phyloP scores from a whole-genome alignment of 345 rosid genomes.

The Murraya paniculata region DNA sequence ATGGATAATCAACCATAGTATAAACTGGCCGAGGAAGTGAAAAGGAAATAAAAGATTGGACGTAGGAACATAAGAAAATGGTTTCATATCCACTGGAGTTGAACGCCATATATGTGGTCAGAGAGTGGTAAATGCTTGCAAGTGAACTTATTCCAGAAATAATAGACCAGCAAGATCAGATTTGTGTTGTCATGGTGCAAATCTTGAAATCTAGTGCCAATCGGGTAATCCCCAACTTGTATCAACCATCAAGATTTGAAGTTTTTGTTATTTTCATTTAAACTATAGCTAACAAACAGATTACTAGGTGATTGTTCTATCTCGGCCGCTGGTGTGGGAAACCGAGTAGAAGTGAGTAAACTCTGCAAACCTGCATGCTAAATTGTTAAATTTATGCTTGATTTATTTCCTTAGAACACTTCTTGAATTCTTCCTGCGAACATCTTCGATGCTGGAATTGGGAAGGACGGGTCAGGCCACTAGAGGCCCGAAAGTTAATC shows the following conservation, averaged over 20 bases:
- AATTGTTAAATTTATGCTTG: not conserved
- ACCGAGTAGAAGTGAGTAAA: not conserved
- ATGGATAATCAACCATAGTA: not conserved
- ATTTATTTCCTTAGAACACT: not conserved
- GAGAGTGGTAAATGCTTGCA: not conserved
- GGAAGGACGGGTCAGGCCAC: constrained; percentile 23
- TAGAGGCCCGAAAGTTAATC: constrained; percentile 16
- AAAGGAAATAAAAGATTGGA: not conserved
- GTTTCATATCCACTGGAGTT: not conserved
- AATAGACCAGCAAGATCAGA: not conserved
- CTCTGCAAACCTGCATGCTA: not conserved
- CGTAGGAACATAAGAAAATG: not conserved
- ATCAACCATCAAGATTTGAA: not conserved
- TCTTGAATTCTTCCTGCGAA: not conserved
- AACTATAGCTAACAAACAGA: not conserved
- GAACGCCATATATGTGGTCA: not conserved
- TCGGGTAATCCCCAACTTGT: not conserved
- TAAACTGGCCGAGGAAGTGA: not conserved
- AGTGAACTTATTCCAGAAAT: not conserved
- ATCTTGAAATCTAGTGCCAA: not conserved
- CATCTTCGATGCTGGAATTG: constrained; percentile 33
- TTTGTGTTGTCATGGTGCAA: not conserved
- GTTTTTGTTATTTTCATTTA: not conserved
- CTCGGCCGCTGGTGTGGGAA: not conserved
- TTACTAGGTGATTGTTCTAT: not conserved